Evolutionary conservation across 371 early-diverging fungal species (phyloP).

Genomic region (Dichotomocladium elegans): DNA sequence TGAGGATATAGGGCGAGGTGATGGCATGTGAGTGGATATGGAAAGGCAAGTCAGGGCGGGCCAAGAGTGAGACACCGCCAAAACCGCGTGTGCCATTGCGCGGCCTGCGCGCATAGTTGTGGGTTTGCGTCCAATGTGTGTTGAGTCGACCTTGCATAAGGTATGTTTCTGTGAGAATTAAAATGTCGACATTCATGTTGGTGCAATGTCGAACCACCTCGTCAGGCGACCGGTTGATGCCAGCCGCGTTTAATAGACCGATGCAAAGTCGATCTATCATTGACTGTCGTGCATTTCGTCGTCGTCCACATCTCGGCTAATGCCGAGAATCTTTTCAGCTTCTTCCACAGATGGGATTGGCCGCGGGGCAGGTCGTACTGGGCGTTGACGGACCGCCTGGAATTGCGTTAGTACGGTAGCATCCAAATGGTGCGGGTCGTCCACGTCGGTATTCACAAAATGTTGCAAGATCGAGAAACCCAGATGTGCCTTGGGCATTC

Average conservation of each 20-base stretch:
- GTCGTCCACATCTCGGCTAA: background rate
- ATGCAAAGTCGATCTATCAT: background rate
- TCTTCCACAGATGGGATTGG: too few relatives aligned
- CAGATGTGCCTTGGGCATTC: background rate
- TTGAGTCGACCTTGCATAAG: background rate
- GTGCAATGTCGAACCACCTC: background rate
- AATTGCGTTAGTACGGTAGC: background rate
- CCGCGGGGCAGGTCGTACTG: background rate
- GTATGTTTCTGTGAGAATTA: conserved; percentile 4
- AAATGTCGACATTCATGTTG: conserved; percentile 2
- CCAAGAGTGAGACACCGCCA: background rate
- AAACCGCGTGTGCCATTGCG: background rate
- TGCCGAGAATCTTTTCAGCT: too few relatives aligned
- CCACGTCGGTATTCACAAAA: background rate
- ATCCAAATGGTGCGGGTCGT: background rate
- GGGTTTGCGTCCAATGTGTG: background rate
- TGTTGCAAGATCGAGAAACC: background rate
- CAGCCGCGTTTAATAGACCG: background rate
- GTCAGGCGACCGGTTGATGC: background rate
- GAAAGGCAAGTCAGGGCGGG: conserved; percentile 3
- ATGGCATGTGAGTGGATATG: background rate
- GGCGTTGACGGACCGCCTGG: background rate
- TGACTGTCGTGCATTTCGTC: background rate
- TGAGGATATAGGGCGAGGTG: background rate
- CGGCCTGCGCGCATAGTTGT: background rate